Conservation (phyloP, 306 rosid species). For the Quercus alba region DNA sequence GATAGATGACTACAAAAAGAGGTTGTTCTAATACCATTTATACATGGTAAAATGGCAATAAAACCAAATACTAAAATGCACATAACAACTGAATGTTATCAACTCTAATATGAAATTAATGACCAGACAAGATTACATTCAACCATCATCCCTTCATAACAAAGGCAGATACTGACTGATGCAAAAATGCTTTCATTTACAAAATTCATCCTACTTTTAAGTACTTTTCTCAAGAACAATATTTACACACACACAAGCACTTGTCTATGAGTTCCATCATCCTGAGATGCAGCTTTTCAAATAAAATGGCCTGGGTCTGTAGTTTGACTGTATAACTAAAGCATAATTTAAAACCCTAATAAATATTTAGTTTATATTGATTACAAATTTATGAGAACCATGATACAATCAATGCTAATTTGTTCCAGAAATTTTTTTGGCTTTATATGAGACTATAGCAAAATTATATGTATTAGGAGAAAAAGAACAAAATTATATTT, state of each 20-base stretch:
- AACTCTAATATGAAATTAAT: background rate
- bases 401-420: background rate
- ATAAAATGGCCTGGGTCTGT: background rate
- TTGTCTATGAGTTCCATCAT: background rate
- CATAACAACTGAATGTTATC: background rate
- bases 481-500: background rate
- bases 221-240: background rate
- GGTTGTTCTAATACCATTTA: background rate
- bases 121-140: background rate
- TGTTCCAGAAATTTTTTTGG: background rate
- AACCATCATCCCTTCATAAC: background rate
- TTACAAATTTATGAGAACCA: background rate
- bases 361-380: background rate
- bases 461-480: background rate
- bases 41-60: background rate
- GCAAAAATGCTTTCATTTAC: background rate
- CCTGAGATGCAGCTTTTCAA: background rate
- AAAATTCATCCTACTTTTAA: background rate
- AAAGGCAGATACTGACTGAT: background rate
- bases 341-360: background rate
- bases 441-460: background rate
- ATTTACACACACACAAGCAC: background rate
- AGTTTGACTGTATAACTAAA: background rate
- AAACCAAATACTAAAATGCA: background rate
- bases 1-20: background rate